Base-by-base conservation (phyloP, 2,329 filamentous ascomycete species). In the Fonsecaea multimorphosa region DNA sequence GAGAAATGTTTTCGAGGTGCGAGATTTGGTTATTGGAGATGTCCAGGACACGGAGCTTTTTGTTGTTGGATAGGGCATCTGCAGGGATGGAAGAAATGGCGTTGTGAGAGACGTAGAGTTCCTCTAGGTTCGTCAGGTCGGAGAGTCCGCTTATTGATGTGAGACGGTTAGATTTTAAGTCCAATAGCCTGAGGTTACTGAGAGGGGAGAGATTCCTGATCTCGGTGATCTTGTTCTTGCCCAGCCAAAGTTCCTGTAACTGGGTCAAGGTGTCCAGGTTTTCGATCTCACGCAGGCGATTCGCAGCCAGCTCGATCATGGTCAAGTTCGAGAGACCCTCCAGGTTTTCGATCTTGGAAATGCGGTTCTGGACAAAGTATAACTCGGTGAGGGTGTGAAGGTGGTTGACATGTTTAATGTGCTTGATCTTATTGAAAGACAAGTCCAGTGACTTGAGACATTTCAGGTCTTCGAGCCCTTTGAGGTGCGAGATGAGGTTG, bases 361-460 rank as follows among this genome's bases (percentile, higher is more conserved):
- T 96, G 78, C 95, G 95, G 80, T 99, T 98, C 75, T 96, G 92
- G 57, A 98, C 92, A 72, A 99, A 91, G 77, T 91, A 99, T 2
- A 99, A 77, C 72, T 98, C 92, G 68, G 85, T 90, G 64, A 98
- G 85, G 61, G 92, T 85, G 24, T 82, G 89, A 65, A 99, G 81
- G 73, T 94, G 90, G 65, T 85, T 85, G 70, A 98, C 82, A 73
- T 94, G 88, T 79, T 96, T 97, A 82, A 99, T 96, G 79, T 97
- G 93, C 78, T 97, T 97, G 82, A 99, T 94, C 83, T 98, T 98
- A 83, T 99, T 99, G 86, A 97, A 99, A 78, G 91, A 96, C 58
- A 99, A 84, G 76, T 99, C 95, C 61, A 99, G 86, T 63, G 83
- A 90, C 5, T 86, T 92, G 61, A 99, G 85, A 67, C 91, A 84